Evolutionary conservation across 192 early-diverging fungal species (phyloP), one percentile per base, ranked within the genome.

Genomic region (Kappamyces sp.): DNA sequence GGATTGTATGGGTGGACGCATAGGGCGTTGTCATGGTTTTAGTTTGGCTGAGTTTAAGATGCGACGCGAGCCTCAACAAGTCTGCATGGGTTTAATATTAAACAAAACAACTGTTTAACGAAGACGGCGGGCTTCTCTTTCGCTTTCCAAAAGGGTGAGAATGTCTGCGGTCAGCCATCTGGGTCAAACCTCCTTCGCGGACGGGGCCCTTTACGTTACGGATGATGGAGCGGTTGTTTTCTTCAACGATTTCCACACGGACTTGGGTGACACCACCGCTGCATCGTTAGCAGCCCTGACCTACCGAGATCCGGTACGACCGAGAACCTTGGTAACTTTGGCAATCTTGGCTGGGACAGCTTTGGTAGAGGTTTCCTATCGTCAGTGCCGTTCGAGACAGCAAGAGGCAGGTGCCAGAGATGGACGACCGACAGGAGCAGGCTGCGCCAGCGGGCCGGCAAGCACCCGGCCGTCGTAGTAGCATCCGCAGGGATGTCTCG

Each of bases 191-290:
- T 81, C 89, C 86, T 73, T 95, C 93, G 66, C 93, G 89, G 63
- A 99, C 96, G 66, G 96, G 96, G 58, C 96, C 96, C 87, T 95
- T 96, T 67, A 99, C 96, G 83, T 99, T 99, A 75, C 96, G 92
- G 80, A 99, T 94, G 80, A 99, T 96, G 74, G 90, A 88, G 60
- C 96, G 96, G 79, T 77, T 81, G 61, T 55, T 46, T 71, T 99
- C 93, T 77, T 97, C 94, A 77, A 97, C 86, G 78, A 99, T 93
- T 77, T 97, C 96, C 70, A 99, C 96, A 64, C 94, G 89, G 74
- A 99, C 96, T 57, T 83, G 96, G 70, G 96, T 99, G 74, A 99
- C 96, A 80, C 94, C 94, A 87, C 96, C 96, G 69, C 78, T 79
- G 50, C 5, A 69, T 32, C 12, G 55, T 71, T 47, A 47, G 33